Percentiles rank a stretch among this genome's conserved stretches.
Evolutionary conservation across 495 filamentous ascomycete genomes (phyloP).

Genomic region (Daldinia childiae): DNA sequence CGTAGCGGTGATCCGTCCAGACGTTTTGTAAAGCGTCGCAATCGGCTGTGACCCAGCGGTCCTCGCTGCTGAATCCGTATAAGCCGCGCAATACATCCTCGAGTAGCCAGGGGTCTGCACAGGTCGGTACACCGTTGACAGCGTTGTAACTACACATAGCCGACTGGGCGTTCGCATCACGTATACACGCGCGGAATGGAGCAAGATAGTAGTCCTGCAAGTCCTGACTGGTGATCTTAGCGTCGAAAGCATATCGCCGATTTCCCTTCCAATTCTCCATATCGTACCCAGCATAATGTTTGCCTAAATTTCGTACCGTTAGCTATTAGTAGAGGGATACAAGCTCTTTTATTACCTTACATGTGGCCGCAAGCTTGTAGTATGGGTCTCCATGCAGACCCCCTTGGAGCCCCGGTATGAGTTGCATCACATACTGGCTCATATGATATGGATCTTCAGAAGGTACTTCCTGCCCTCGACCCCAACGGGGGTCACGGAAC

Average conservation of each 20-base stretch:
- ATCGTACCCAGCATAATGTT: constrained; percentile 72
- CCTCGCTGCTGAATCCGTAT: constrained; percentile 59
- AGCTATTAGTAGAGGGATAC: no score
- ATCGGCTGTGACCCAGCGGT: constrained; percentile 67
- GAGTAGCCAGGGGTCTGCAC: constrained; percentile 64
- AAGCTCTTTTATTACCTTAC: no score
- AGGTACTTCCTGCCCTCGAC: constrained; percentile 69
- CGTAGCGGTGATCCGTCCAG: constrained; percentile 64
- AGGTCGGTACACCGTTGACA: constrained; percentile 68
- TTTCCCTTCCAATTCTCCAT: constrained; percentile 66
- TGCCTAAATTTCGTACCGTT: no score
- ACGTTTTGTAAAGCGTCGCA: constrained; percentile 68
- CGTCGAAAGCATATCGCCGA: constrained; percentile 64
- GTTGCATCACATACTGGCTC: constrained; percentile 59
- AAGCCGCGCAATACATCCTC: constrained; percentile 66
- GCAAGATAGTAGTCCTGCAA: constrained; percentile 65
- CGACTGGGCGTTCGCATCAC: constrained; percentile 65
- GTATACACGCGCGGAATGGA: constrained; percentile 60
- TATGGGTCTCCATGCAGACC: constrained; percentile 50
- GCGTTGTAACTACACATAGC: constrained; percentile 72
- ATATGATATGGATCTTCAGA: constrained; percentile 65
- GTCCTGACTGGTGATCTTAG: constrained; percentile 64
- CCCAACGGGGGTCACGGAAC: constrained; percentile 69
- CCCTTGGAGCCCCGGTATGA: constrained; percentile 69
- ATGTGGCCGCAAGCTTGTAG: constrained; percentile 65